phyloP scores from a whole-genome alignment of 495 filamentous ascomycete species.

The Lasiosphaeris hirsuta region DNA sequence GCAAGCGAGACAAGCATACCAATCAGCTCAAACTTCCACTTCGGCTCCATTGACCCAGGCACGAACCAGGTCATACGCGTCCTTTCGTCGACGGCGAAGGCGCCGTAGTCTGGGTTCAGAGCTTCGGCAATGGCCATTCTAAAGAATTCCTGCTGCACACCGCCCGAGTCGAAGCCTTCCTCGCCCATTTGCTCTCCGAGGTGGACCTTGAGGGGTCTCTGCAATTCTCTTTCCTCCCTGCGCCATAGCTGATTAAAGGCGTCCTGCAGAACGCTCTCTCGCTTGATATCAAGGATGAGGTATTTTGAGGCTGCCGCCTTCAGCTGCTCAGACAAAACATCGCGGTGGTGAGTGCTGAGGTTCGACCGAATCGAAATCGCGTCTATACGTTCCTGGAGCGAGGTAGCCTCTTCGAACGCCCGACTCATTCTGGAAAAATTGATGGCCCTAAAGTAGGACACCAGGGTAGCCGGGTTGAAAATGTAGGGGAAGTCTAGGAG shows the following conservation, averaged over 20 bases:
- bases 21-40: slow-evolving; percentile 87
- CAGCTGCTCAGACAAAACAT: slow-evolving; percentile 57
- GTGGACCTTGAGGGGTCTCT: slow-evolving; percentile 82
- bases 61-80: slow-evolving; percentile 85
- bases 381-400: slow-evolving; percentile 56
- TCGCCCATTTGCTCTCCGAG: slow-evolving; percentile 79
- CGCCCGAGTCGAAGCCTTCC: slow-evolving; percentile 88
- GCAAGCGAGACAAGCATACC: slow-evolving; percentile 85
- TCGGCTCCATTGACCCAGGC: slow-evolving; percentile 70
- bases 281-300: slow-evolving; percentile 70
- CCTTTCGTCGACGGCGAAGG: slow-evolving; percentile 69
- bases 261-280: slow-evolving; percentile 68
- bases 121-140: slow-evolving; percentile 73
- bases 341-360: slow-evolving; percentile 42
- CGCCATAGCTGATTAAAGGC: slow-evolving; percentile 87
- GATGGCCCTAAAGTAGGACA: slow-evolving; percentile 84
- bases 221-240: slow-evolving; percentile 73
- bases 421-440: slow-evolving; percentile 81
- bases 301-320: slow-evolving; percentile 65
- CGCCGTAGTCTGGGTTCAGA: slow-evolving; percentile 68
- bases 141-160: slow-evolving; percentile 95
- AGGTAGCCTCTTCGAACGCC: slow-evolving; percentile 66
- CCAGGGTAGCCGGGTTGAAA: slow-evolving; percentile 66
- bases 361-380: slow-evolving; percentile 54
- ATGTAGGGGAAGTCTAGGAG: slow-evolving; percentile 79